Base-by-base conservation (phyloP, 371 early-diverging fungal genomes). In the Mucor piriformis region DNA sequence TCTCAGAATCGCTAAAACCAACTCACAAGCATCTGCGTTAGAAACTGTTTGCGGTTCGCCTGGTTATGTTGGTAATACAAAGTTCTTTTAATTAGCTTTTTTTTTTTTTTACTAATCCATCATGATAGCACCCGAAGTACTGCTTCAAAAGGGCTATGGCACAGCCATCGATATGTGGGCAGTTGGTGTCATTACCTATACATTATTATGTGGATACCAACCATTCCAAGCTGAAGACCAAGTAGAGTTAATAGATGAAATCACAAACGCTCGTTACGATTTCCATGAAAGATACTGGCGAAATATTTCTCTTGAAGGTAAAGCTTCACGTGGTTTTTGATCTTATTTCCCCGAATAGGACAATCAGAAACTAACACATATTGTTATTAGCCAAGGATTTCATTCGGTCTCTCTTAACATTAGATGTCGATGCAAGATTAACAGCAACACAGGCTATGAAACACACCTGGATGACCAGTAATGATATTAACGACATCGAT, bases 91-190 rank as follows among this genome's bases (percentile, higher is more conserved):
- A 13, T 21, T 16, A 15, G 27, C 43, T 37, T 20, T 37, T 69
- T 69, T 66, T 29, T 23, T 23, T 43, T 46, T 13, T 34, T 44
- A 55, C n/a, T 53, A 25, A 38, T 83, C 69, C 66, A 16, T 35
- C 25, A 23, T 24, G 4, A 27, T 83, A 70, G 92, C 95, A 3
- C 95, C 94, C 0, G 97, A 97, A 74, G 87, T 95, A 15, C 68
- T 96, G 33, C 66, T 73, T 35, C 77, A 85, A 52, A 77, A 70
- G 35, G 88, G 89, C 1, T 87, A 92, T 68, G 88, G 89, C 29
- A 77, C 85, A 59, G 83, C 91, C 20, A 91, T 95, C 2, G 95
- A 96, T 68, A 81, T 92, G 73, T 94, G 93, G 95, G 80, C 83
- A 18, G 69, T 84, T 18, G 85, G 43, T 43, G 15, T 43, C 34